These are phyloP conservation scores for Fusarium phyllophilum DNA, from an alignment of 2,329 filamentous ascomycete genomes.

Conservation along the genomic window DNA sequence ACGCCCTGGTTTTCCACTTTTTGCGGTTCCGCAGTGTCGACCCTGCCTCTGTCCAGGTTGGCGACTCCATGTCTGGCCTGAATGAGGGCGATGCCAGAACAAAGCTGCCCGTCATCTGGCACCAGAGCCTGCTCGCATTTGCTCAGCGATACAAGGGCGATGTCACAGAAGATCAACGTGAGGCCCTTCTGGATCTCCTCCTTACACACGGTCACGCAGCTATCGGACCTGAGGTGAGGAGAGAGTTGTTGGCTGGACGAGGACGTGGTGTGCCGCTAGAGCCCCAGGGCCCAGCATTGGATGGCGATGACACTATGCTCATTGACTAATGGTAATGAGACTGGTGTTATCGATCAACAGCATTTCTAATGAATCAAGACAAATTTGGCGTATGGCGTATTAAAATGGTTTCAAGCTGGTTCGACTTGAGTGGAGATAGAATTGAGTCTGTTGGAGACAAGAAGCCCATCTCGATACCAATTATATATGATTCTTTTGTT, in stretches of 20 bases:
- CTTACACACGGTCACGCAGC: conserved; percentile 84
- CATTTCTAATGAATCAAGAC: conserved; percentile 40
- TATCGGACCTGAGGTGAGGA: conserved; percentile 90
- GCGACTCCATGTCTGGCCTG: conserved; percentile 63
- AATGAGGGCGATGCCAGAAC: conserved; percentile 61
- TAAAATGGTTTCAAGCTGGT: conserved; percentile 35
- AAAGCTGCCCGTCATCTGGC: conserved; percentile 93
- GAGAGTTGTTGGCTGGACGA: conserved; percentile 87
- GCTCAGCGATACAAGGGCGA: conserved; percentile 95
- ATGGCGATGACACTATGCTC: conserved; percentile 94
- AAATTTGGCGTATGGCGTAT: conserved; percentile 43
- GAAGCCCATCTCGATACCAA: conserved; percentile 41
- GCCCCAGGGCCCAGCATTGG: conserved; percentile 62
- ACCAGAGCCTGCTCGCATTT: conserved; percentile 92
- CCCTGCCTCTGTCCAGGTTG: conserved; percentile 62
- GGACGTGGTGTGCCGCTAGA: conserved; percentile 79
- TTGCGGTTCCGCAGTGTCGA: conserved; percentile 83
- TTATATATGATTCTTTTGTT: conserved; percentile 28
- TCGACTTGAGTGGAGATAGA: conserved; percentile 41
- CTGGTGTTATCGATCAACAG: conserved; percentile 4
- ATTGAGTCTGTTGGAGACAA: conserved; percentile 28
- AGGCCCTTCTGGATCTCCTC: conserved; percentile 88
- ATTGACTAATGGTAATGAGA: conserved; percentile 59
- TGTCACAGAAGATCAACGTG: conserved; percentile 93
- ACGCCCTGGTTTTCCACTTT: conserved; percentile 96